These are phyloP conservation scores for Lachancea nothofagi DNA, from an alignment of 805 yeast genomes.

Conservation along the genomic window DNA sequence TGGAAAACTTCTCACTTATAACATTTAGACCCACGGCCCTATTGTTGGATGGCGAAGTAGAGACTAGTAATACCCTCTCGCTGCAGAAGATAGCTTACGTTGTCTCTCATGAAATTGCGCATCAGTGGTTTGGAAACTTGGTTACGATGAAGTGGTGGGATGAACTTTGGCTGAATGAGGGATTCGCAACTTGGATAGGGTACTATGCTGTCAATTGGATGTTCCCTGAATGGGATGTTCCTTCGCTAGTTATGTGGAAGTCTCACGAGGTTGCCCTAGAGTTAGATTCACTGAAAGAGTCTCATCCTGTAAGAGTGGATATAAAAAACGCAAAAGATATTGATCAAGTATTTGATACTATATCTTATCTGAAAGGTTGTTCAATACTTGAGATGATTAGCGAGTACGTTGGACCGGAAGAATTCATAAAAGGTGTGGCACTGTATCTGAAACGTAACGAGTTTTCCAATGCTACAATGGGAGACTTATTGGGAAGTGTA, in stretches of 20 bases:
- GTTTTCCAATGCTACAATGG: constrained; percentile 67
- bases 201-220: constrained; percentile 62
- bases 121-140: constrained; percentile 87
- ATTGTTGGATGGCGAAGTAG: constrained; percentile 31
- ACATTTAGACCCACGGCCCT: constrained; percentile 59
- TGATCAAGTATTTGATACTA: constrained; percentile 76
- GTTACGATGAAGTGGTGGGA: constrained; percentile 96
- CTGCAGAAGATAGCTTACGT: constrained; percentile 76
- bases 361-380: constrained; percentile 78
- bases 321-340: constrained; percentile 74
- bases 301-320: constrained; percentile 81
- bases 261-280: constrained; percentile 36
- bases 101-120: constrained; percentile 81
- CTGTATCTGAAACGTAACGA: constrained; percentile 56
- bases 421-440: constrained; percentile 69
- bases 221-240: constrained; percentile 78
- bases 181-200: constrained; percentile 85
- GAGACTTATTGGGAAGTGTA: constrained; percentile 66
- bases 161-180: constrained; percentile 77
- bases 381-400: constrained; percentile 74
- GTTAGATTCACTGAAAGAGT: constrained; percentile 52
- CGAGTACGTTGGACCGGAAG: constrained; percentile 59
- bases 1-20: constrained; percentile 89
- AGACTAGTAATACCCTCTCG: constrained; percentile 37
- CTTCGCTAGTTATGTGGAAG: constrained; percentile 48